These are phyloP conservation scores for Amauroascus niger DNA, from an alignment of 2,329 filamentous ascomycete species.

Conservation along the genomic window DNA sequence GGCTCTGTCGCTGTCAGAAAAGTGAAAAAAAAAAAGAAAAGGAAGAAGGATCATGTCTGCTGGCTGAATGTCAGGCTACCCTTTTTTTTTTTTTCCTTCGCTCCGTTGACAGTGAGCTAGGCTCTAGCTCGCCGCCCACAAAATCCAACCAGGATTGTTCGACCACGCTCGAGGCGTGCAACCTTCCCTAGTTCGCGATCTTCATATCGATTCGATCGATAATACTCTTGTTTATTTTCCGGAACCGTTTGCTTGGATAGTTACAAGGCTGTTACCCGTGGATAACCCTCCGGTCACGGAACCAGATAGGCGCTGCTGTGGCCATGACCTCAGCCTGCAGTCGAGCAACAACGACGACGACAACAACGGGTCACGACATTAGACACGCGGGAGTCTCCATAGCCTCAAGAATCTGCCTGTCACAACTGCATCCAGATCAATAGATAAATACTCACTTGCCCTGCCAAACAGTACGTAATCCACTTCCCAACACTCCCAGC, in stretches of 20 bases:
- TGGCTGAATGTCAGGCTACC: neutral
- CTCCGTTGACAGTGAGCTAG: neutral
- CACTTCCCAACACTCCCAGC: constrained; percentile 2
- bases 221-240: constrained; percentile 5
- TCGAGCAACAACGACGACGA: neutral
- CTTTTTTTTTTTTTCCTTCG: too few species aligned
- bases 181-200: neutral
- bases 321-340: constrained; percentile 1
- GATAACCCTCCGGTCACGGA: constrained; percentile 5
- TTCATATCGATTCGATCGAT: neutral
- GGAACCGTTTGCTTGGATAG: constrained; percentile 1
- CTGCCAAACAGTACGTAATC: neutral
- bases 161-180: neutral
- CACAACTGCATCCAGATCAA: neutral
- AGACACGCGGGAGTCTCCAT: constrained; percentile 9
- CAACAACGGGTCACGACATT: constrained; percentile 10
- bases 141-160: neutral
- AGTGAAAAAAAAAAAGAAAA: neutral
- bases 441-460: neutral
- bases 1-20: neutral
- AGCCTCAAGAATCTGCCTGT: neutral
- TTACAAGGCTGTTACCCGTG: constrained; percentile 8
- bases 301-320: constrained; percentile 3
- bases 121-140: neutral
- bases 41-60: neutral